phyloP scores from a whole-genome alignment of 768 basidiomycete species.

The Tricholoma sp. region DNA sequence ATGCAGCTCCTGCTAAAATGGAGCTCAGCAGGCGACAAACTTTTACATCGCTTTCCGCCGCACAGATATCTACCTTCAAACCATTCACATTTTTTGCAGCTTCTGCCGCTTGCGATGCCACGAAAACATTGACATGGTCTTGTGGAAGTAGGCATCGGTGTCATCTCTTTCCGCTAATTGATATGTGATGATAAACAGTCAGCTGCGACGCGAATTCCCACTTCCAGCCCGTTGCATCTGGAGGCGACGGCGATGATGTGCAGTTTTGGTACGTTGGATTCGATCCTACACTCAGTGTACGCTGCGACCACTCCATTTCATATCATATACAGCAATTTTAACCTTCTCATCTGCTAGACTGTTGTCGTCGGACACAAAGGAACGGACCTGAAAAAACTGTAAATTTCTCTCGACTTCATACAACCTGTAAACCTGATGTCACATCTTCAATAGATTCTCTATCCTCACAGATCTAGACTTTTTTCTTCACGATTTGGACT shows the following conservation, averaged over 20 bases:
- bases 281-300: conserved; percentile 16
- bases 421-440: background rate
- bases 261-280: conserved; percentile 38
- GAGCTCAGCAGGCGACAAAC: conserved; percentile 26
- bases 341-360: conserved; percentile 5
- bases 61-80: conserved; percentile 37
- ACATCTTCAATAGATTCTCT: conserved; percentile 12
- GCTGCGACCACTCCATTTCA: background rate
- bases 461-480: conserved; percentile 40
- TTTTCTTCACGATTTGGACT: conserved; percentile 25
- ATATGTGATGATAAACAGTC: conserved; percentile 16
- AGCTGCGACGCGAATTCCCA: conserved; percentile 42
- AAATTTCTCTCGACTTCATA: background rate
- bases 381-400: conserved; percentile 24
- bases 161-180: background rate
- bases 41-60: conserved; percentile 32
- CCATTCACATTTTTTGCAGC: conserved; percentile 50
- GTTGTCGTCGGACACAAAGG: conserved; percentile 17
- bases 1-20: conserved; percentile 3
- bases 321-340: background rate
- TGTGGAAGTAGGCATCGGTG: conserved; percentile 40
- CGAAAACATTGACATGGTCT: conserved; percentile 40
- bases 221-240: conserved; percentile 41
- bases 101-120: conserved; percentile 43
- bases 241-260: conserved; percentile 39